A percentile compares a stretch with the other conserved stretches of the same genome.
phyloP scores from a whole-genome alignment of 2,329 filamentous ascomycete genomes.

The Clathrospora elynae region DNA sequence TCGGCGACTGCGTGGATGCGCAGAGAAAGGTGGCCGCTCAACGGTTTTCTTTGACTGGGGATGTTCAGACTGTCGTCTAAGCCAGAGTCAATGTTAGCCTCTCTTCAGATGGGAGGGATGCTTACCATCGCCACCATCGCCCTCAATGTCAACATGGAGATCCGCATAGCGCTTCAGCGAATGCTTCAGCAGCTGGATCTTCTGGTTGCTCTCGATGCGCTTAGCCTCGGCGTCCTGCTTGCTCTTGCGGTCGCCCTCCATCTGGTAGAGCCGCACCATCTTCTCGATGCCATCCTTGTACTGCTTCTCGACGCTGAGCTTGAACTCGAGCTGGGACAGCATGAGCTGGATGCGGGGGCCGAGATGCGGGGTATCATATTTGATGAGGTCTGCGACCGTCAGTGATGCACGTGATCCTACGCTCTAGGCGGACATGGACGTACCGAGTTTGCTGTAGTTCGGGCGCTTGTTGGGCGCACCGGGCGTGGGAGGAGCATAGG shows the following conservation, averaged over 20 bases:
- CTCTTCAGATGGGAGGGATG: slow-evolving; percentile 2
- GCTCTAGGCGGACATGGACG: slow-evolving; percentile 32
- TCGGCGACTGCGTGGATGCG: slow-evolving; percentile 88
- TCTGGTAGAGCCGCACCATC: slow-evolving; percentile 96
- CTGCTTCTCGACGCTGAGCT: slow-evolving; percentile 97
- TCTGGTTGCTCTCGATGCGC: slow-evolving; percentile 93
- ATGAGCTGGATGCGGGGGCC: slow-evolving; percentile 98
- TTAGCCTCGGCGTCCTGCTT: slow-evolving; percentile 88
- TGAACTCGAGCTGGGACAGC: slow-evolving; percentile 98
- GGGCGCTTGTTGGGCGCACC: slow-evolving; percentile 69
- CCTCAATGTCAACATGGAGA: slow-evolving; percentile 90
- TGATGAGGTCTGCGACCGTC: slow-evolving; percentile 78
- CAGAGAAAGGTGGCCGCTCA: slow-evolving; percentile 87
- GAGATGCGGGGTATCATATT: slow-evolving; percentile 94
- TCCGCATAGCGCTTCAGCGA: slow-evolving; percentile 97
- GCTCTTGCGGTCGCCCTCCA: slow-evolving; percentile 97
- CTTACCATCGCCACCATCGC: slow-evolving; percentile 79
- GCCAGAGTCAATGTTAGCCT: slow-evolving; percentile 36
- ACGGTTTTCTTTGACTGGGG: slow-evolving; percentile 92
- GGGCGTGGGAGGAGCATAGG: slow-evolving; percentile 75
- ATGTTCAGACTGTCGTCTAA: slow-evolving; percentile 95
- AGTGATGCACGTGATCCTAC: not conserved
- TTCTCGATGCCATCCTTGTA: slow-evolving; percentile 99
- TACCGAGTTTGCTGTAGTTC: slow-evolving; percentile 96
- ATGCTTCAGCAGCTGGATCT: slow-evolving; percentile 94